Evolutionary conservation across 1,284 basidiomycete genomes (phyloP).

Genomic region (Ganoderma resinaceum): DNA sequence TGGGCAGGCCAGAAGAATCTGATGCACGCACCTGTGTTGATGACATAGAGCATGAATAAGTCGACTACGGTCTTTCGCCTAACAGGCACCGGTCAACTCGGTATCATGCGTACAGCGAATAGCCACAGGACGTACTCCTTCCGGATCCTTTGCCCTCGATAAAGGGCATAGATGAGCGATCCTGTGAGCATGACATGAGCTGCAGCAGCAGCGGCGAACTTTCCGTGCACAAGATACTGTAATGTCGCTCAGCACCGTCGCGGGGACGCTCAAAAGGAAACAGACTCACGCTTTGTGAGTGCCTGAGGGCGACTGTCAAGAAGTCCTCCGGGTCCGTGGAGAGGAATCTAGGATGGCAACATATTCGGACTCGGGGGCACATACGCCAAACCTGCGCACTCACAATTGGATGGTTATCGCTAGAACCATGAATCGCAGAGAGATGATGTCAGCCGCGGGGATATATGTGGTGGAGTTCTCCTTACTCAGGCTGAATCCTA

Average conservation of each 20-base stretch:
- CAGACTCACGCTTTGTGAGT: background rate
- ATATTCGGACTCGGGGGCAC: background rate
- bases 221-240: background rate
- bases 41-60: background rate
- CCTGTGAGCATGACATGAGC: background rate
- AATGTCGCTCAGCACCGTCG: background rate
- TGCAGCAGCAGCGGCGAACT: background rate
- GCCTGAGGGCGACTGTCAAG: background rate
- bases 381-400: background rate
- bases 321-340: background rate
- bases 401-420: background rate
- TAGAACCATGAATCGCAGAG: background rate
- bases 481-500: background rate
- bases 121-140: background rate
- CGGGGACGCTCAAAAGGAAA: no score
- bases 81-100: background rate
- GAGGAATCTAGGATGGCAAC: background rate
- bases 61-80: background rate
- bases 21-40: background rate
- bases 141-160: background rate
- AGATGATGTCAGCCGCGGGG: background rate
- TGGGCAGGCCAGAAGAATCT: background rate
- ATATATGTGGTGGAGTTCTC: background rate
- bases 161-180: background rate
- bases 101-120: no score